Conservation (phyloP, 805 yeast genomes). For the Metschnikowia reukaufii region DNA sequence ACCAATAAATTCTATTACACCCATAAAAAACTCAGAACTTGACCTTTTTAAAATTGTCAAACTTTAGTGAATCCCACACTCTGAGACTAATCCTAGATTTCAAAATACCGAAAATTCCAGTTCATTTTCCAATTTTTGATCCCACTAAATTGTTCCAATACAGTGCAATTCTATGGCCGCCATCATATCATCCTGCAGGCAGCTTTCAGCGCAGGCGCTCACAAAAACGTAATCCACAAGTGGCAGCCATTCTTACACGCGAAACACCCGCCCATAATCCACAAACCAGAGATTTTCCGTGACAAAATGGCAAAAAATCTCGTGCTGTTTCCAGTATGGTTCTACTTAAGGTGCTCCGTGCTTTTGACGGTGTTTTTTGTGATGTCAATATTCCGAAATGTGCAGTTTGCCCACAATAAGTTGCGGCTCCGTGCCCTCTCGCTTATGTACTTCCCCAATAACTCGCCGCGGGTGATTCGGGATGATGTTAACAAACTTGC, state of each 20-base stretch:
- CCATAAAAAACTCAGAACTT: too few relatives aligned
- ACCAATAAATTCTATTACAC: too few relatives aligned
- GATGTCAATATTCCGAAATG: constrained; percentile 55
- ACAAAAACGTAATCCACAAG: background rate
- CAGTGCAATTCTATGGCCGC: too few relatives aligned
- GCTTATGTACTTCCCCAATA: constrained; percentile 60
- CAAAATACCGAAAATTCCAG: too few relatives aligned
- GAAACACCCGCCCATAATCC: background rate
- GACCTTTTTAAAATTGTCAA: too few relatives aligned
- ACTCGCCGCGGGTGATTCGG: constrained; percentile 82
- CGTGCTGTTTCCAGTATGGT: constrained; percentile 3
- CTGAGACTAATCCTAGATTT: too few relatives aligned
- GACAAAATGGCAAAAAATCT: too few relatives aligned
- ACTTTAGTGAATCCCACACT: too few relatives aligned
- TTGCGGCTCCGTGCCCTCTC: constrained; percentile 57
- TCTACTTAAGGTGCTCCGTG: constrained; percentile 15
- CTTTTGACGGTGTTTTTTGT: constrained; percentile 53
- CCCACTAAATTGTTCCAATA: too few relatives aligned
- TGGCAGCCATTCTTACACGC: background rate
- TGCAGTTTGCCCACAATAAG: constrained; percentile 52
- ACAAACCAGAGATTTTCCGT: background rate
- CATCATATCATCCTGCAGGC: background rate
- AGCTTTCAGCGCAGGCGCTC: background rate
- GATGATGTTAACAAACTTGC: constrained; percentile 71
- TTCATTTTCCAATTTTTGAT: too few relatives aligned